These are phyloP conservation scores for Neurospora sp. DNA, from an alignment of 495 filamentous ascomycete species.

Conservation along the genomic window DNA sequence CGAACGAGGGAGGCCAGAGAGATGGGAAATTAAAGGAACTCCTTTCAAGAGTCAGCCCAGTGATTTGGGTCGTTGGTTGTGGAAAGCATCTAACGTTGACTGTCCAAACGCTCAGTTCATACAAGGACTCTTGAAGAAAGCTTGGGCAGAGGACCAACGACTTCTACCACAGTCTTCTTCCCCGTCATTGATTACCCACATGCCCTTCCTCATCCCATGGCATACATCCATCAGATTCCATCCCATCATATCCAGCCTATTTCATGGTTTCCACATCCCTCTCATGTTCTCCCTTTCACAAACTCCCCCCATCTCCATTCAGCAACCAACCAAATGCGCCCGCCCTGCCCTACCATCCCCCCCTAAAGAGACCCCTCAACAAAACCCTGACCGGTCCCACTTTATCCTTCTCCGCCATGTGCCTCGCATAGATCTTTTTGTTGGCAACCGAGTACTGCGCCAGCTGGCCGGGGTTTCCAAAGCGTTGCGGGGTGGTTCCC, in stretches of 20 bases:
- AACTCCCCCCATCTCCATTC: background rate
- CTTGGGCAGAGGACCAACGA: background rate
- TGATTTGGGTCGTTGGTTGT: background rate
- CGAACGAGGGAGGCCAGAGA: too few relatives aligned
- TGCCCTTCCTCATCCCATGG: background rate
- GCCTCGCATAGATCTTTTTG: constrained; percentile 12
- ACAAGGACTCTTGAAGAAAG: background rate
- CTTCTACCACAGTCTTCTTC: background rate
- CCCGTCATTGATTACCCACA: background rate
- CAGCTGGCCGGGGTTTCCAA: constrained; percentile 13
- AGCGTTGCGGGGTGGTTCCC: constrained; percentile 2
- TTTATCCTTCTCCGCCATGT: constrained; percentile 1
- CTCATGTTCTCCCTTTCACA: background rate
- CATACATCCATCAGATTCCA: background rate
- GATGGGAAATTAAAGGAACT: background rate
- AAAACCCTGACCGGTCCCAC: constrained; percentile 22
- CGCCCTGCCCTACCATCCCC: background rate
- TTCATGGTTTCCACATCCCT: too few relatives aligned
- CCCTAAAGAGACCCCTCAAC: constrained; percentile 1
- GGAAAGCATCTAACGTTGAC: background rate
- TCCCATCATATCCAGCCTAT: background rate
- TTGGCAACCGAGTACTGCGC: constrained; percentile 12
- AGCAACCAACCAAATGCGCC: background rate
- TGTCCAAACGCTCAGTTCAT: background rate
- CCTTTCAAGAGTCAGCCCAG: background rate